Conservation (phyloP, 202 grass and related monocot genomes). For the Bolboschoenoplectus hybrid region DNA sequence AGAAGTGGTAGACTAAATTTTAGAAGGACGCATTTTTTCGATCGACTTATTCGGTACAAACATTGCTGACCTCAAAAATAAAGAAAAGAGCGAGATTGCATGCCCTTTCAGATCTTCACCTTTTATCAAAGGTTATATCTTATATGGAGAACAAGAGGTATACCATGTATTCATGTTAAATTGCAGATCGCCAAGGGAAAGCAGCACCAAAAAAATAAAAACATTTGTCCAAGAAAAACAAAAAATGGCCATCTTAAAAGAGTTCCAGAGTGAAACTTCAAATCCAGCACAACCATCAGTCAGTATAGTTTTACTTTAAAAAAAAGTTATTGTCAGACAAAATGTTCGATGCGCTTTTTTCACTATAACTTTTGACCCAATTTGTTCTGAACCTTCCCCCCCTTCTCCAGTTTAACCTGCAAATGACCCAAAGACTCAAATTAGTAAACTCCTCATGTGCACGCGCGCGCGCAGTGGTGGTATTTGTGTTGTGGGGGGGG, state of each 20-base stretch:
- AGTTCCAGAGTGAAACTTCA: neutral
- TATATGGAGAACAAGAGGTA: neutral
- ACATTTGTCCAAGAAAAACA: neutral
- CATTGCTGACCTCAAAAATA: too few species aligned
- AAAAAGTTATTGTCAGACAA: conserved; percentile 27
- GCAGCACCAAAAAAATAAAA: neutral
- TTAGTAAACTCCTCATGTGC: conserved; percentile 7
- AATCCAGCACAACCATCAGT: neutral
- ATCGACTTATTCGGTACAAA: too few species aligned
- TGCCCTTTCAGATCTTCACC: too few species aligned
- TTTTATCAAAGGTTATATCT: too few species aligned
- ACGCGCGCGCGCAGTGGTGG: too few species aligned
- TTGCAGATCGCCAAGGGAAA: neutral
- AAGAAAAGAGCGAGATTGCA: too few species aligned
- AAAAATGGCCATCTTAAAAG: neutral
- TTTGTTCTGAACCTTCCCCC: neutral
- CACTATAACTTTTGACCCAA: conserved; percentile 25
- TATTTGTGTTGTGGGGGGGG: too few species aligned
- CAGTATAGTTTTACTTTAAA: conserved; percentile 17
- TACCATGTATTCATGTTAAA: neutral
- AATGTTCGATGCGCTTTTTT: conserved; percentile 16
- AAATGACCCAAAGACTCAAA: conserved; percentile 7
- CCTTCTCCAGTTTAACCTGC: conserved; percentile 41
- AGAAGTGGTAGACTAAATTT: too few species aligned
- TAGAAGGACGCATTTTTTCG: too few species aligned